Evolutionary conservation across 345 rosid species (phyloP).

Genomic region (Rhodamnia rubescens): DNA sequence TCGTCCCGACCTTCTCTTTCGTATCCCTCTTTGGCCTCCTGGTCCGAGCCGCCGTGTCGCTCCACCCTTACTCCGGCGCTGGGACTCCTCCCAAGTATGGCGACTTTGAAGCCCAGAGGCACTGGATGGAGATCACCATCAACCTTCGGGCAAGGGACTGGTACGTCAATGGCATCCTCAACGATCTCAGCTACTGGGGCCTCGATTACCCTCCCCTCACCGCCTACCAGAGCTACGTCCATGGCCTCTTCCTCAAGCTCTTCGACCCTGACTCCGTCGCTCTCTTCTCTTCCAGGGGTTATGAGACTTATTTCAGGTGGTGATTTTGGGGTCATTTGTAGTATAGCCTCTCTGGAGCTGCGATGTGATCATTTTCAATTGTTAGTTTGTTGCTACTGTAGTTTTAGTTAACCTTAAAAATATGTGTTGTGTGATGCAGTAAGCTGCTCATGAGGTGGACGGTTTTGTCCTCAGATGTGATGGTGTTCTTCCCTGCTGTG

Average conservation of each 20-base stretch:
- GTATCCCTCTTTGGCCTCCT: conserved; percentile 55
- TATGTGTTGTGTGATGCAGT: conserved; percentile 23
- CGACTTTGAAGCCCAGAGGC: conserved; percentile 92
- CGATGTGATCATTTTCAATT: not conserved
- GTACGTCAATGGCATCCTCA: conserved; percentile 57
- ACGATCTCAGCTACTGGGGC: conserved; percentile 88
- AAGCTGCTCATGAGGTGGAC: conserved; percentile 92
- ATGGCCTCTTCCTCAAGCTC: conserved; percentile 52
- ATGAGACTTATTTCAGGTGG: conserved; percentile 73
- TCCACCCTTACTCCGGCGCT: conserved; percentile 81
- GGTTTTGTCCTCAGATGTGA: conserved; percentile 65
- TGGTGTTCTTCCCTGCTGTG: conserved; percentile 77
- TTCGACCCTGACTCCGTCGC: conserved; percentile 59
- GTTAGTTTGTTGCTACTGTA: not conserved
- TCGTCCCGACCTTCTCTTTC: conserved; percentile 29
- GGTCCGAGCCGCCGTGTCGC: conserved; percentile 56
- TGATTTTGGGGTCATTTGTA: not conserved
- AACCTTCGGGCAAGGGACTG: conserved; percentile 59
- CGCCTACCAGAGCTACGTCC: conserved; percentile 85
- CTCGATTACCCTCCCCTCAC: conserved; percentile 97
- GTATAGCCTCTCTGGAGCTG: not conserved
- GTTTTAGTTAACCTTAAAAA: not conserved
- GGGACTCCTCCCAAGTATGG: conserved; percentile 73
- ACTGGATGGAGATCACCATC: conserved; percentile 97
- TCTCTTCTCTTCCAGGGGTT: conserved; percentile 62